A percentile compares a stretch with the other conserved stretches of the same genome.
Evolutionary conservation across 2,329 filamentous ascomycete species (phyloP).

Genomic region (Botrytis sinoallii): DNA sequence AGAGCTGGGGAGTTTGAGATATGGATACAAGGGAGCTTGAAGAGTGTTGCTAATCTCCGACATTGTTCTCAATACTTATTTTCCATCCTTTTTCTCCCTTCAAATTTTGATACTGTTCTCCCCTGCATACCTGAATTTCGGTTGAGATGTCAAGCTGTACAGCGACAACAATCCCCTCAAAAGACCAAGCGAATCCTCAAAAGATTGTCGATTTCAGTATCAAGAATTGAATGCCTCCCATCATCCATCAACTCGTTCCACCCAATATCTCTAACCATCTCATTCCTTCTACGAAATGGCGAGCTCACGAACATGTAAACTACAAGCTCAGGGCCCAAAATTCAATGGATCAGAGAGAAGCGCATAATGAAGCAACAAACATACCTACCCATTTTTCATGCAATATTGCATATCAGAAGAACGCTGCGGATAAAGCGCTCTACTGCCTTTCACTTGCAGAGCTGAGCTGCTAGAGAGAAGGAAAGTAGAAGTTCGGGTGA

Average conservation of each 20-base stretch:
- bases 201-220: neutral
- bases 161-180: neutral
- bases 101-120: neutral
- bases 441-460: no score
- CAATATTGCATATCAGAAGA: neutral
- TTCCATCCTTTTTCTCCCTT: neutral
- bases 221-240: neutral
- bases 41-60: neutral
- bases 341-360: no score
- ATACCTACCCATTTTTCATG: neutral
- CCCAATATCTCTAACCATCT: neutral
- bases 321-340: neutral
- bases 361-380: no score
- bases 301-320: neutral
- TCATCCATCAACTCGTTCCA: neutral
- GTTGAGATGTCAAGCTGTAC: neutral
- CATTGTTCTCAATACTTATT: neutral
- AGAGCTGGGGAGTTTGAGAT: conserved; percentile 60
- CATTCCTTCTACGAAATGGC: neutral
- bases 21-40: conserved; percentile 66
- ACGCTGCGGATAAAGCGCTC: neutral
- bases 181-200: neutral
- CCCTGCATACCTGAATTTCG: no score
- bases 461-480: neutral
- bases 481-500: neutral